Evolutionary conservation across 495 filamentous ascomycete species (phyloP).

Genomic region (Hypomontagnella submonticulosa): DNA sequence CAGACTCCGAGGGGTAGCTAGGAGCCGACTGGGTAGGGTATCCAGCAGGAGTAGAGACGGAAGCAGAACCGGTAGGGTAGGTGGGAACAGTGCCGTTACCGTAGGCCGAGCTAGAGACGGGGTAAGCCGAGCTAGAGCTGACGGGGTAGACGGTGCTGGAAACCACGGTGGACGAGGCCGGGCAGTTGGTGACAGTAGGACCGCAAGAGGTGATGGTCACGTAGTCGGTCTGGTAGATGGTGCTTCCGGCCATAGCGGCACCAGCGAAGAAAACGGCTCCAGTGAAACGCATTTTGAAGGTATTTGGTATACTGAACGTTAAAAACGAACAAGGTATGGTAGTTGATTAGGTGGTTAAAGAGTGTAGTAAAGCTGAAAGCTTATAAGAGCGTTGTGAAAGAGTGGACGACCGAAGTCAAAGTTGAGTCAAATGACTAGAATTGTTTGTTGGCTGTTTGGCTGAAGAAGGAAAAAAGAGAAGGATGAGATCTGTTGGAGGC

Average conservation of each 20-base stretch:
- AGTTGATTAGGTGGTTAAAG: conserved; percentile 48
- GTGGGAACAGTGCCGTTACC: conserved; percentile 37
- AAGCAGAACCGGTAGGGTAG: conserved; percentile 52
- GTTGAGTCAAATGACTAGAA: conserved; percentile 56
- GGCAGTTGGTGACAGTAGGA: conserved; percentile 64
- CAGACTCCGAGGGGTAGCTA: conserved; percentile 27
- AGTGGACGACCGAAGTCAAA: conserved; percentile 72
- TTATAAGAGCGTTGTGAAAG: conserved; percentile 59
- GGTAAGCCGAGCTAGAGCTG: conserved; percentile 48
- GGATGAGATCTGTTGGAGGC: conserved; percentile 47
- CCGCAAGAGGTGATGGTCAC: conserved; percentile 67
- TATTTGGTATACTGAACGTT: conserved; percentile 47
- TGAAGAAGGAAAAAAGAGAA: conserved; percentile 56
- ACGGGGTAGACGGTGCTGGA: conserved; percentile 53
- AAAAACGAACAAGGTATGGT: conserved; percentile 48
- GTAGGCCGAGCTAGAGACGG: conserved; percentile 49
- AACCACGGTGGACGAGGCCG: conserved; percentile 56
- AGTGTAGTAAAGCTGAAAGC: conserved; percentile 55
- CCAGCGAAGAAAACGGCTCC: conserved; percentile 62
- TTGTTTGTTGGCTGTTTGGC: conserved; percentile 63
- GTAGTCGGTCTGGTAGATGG: conserved; percentile 66
- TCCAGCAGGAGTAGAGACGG: conserved; percentile 31
- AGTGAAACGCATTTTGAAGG: conserved; percentile 67
- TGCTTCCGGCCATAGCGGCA: conserved; percentile 60
- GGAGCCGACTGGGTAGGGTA: conserved; percentile 23